Percentiles rank a stretch among this genome's conserved stretches.
Evolutionary conservation across 1,284 basidiomycete genomes (phyloP).

Genomic region (Tilletia caries): DNA sequence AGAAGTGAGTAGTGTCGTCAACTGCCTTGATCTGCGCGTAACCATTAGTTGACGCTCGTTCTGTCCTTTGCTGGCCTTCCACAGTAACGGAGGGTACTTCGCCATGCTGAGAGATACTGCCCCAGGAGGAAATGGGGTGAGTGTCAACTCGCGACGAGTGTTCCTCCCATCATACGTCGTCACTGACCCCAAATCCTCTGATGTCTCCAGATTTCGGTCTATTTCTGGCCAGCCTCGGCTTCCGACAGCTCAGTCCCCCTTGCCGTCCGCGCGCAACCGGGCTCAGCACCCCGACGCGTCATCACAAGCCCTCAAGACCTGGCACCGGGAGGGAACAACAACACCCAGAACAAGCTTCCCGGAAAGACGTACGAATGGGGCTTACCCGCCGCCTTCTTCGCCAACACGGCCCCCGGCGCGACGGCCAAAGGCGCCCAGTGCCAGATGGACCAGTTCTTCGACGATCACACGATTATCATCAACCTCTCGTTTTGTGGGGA

Average conservation of each 20-base stretch:
- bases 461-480: constrained; percentile 39
- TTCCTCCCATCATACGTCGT: not conserved
- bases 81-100: constrained; percentile 37
- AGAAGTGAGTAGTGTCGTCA: constrained; percentile 16
- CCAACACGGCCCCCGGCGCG: constrained; percentile 26
- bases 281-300: constrained; percentile 29
- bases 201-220: constrained; percentile 25
- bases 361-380: constrained; percentile 25
- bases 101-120: constrained; percentile 34
- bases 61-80: not conserved
- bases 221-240: constrained; percentile 34
- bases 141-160: not conserved
- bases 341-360: constrained; percentile 21
- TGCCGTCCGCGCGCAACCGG: constrained; percentile 24
- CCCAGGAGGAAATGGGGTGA: constrained; percentile 27
- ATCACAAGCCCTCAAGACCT: constrained; percentile 24
- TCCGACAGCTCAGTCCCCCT: constrained; percentile 21
- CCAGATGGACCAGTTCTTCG: constrained; percentile 31
- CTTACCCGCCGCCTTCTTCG: constrained; percentile 34
- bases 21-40: not conserved
- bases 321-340: constrained; percentile 25
- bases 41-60: too few species aligned
- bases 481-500: constrained; percentile 27
- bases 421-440: constrained; percentile 24
- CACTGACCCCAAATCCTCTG: not conserved